Evolutionary conservation across 2,329 filamentous ascomycete genomes (phyloP).

Genomic region (Penicillium nordicum): DNA sequence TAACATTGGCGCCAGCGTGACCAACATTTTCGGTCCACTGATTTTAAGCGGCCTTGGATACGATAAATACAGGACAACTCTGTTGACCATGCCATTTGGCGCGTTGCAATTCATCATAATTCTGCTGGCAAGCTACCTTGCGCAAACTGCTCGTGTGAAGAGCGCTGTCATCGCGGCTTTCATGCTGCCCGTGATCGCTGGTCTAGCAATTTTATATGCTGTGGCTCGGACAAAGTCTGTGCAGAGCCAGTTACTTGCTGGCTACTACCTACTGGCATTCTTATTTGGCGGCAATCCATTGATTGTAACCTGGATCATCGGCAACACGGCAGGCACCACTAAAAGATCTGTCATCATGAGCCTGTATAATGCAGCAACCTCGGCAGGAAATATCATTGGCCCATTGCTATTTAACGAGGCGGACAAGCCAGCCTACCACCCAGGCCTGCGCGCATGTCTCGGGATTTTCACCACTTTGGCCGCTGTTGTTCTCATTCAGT

Average conservation of each 20-base stretch:
- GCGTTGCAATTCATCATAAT: constrained; percentile 60
- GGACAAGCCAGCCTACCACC: constrained; percentile 58
- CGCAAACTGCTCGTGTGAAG: constrained; percentile 57
- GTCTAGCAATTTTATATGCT: constrained; percentile 54
- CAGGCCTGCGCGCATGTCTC: constrained; percentile 54
- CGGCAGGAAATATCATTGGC: constrained; percentile 65
- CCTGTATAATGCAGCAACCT: constrained; percentile 60
- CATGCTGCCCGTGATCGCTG: constrained; percentile 59
- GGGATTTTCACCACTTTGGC: constrained; percentile 49
- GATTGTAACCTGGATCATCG: constrained; percentile 66
- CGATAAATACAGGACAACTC: constrained; percentile 54
- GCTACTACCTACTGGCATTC: constrained; percentile 65
- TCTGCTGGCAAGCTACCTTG: constrained; percentile 56
- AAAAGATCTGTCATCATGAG: constrained; percentile 65
- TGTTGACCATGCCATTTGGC: constrained; percentile 67
- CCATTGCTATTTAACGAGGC: constrained; percentile 59
- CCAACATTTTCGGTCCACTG: constrained; percentile 63
- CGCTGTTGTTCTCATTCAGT: constrained; percentile 53
- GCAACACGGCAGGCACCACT: constrained; percentile 65
- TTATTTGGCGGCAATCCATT: constrained; percentile 64
- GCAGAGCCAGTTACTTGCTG: constrained; percentile 53
- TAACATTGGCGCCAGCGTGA: constrained; percentile 62
- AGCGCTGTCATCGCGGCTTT: constrained; percentile 53
- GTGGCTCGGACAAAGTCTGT: constrained; percentile 45
- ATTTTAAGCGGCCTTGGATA: constrained; percentile 61